Percentiles rank a stretch among this genome's conserved stretches.
Evolutionary conservation across 2,329 filamentous ascomycete genomes (phyloP).

Genomic region (Apiospora sp.): DNA sequence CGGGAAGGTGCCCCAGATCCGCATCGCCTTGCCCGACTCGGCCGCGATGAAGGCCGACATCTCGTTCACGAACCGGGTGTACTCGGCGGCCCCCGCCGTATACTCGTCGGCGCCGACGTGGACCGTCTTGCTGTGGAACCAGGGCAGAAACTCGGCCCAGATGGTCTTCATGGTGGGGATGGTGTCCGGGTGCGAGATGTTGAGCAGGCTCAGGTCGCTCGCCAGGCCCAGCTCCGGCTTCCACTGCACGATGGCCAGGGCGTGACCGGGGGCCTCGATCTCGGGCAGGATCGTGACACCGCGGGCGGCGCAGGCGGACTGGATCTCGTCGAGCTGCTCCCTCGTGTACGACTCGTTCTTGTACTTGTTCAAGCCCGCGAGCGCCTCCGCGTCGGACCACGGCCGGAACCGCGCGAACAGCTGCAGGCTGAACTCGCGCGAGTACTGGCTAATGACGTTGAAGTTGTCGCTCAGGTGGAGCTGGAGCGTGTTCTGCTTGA

Average conservation of each 20-base stretch:
- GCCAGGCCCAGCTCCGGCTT: constrained; percentile 61
- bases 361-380: constrained; percentile 58
- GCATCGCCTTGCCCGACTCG: constrained; percentile 51
- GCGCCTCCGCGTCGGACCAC: constrained; percentile 54
- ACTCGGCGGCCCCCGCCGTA: constrained; percentile 52
- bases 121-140: constrained; percentile 63
- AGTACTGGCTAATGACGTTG: constrained; percentile 56
- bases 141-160: constrained; percentile 61
- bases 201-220: constrained; percentile 58
- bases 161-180: constrained; percentile 61
- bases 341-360: constrained; percentile 63
- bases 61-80: constrained; percentile 61
- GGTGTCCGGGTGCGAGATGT: constrained; percentile 62
- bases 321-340: constrained; percentile 59
- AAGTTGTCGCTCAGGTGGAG: constrained; percentile 66
- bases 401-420: constrained; percentile 65
- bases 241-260: constrained; percentile 65
- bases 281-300: constrained; percentile 67
- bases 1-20: constrained; percentile 65
- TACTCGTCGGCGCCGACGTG: constrained; percentile 67
- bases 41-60: constrained; percentile 55
- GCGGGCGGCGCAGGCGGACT: constrained; percentile 58
- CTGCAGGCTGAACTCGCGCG: constrained; percentile 53
- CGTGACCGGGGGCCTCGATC: constrained; percentile 67
- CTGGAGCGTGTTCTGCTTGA: constrained; percentile 67